Base-by-base conservation (phyloP, 2,329 filamentous ascomycete genomes). In the Beauveria scarabaeidicola region DNA sequence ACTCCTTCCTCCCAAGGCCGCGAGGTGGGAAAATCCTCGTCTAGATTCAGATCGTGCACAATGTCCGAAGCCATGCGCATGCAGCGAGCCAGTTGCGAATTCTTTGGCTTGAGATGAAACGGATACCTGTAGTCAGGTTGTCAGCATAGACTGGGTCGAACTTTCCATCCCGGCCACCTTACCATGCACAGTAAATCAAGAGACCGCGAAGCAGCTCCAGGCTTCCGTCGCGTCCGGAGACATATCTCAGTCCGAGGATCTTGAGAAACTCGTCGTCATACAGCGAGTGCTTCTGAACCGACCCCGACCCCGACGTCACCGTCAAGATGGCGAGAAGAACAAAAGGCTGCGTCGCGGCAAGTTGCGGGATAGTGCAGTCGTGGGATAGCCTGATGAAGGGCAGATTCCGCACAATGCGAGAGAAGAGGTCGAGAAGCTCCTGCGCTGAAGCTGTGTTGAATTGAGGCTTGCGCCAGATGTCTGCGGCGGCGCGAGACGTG, bases 201-300 rank as follows among this genome's bases (percentile, higher is more conserved):
- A 59, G 29, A 10, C 48, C 58, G 10, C 40, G 58, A 5, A 59
- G 50, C 6, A 59, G 21, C 50, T 59, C 58, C 1, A 59, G 50
- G 29, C 58, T 48, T 6, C 41, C 48, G 23, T 59, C 58, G 5
- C 58, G 41, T n/a, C 58, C 58, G 4, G 40, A 59, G 0, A 59
- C 50, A 40, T 54, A 59, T 47, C 54, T 59, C 25, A 59, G 23
- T 6, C 58, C 58, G 6, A 59, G 29, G 36, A 53, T 43, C 29
- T 59, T 59, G 21, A 44, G 50, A 47, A 59, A 59, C 27, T 59
- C 58, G 27, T 59, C 58, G 38, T 59, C 58, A n/a, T 59, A 59
- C 4, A 59, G 41, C 7, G 58, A 52, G 27, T 59, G 58, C 27
- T 43, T 59, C 19, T 47, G 58, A 8, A 59, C 50, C 19, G 50